Conservation (phyloP, 768 basidiomycete genomes). For the Tulasnella sp. region DNA sequence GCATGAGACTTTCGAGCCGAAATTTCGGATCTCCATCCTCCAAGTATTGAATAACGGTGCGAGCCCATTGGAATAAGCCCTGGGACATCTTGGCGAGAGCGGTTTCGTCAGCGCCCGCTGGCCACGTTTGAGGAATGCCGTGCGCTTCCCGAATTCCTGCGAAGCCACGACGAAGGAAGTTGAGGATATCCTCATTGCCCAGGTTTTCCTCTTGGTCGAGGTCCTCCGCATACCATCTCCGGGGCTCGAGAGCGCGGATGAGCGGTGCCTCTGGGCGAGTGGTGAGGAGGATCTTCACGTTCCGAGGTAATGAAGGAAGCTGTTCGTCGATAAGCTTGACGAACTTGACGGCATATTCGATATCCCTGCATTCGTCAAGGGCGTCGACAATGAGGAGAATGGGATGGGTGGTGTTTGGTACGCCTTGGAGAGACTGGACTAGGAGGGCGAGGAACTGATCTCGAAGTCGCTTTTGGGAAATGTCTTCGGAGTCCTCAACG, state of each 20-base stretch:
- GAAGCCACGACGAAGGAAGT: not conserved
- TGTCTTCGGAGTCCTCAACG: too few relatives aligned
- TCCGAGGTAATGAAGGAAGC: too few relatives aligned
- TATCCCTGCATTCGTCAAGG: too few relatives aligned
- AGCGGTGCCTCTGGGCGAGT: not conserved
- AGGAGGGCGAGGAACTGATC: too few relatives aligned
- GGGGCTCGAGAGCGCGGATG: not conserved
- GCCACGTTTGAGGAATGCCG: not conserved
- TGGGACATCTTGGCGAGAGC: not conserved
- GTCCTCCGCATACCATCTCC: not conserved
- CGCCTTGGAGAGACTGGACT: too few relatives aligned
- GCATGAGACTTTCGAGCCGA: not conserved
- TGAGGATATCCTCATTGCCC: not conserved
- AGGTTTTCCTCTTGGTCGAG: not conserved
- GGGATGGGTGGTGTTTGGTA: too few relatives aligned
- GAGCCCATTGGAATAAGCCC: not conserved
- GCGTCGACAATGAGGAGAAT: too few relatives aligned
- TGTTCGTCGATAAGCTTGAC: too few relatives aligned
- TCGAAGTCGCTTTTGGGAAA: too few relatives aligned
- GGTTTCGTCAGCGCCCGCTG: not conserved
- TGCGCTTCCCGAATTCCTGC: not conserved
- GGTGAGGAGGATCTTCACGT: too few relatives aligned
- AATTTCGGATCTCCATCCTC: not conserved
- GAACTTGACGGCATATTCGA: too few relatives aligned
- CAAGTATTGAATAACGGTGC: not conserved